Evolutionary conservation across 441 rosid species (phyloP), one percentile per base, ranked within the genome.

Genomic region (Cnidoscolus chayamansa): DNA sequence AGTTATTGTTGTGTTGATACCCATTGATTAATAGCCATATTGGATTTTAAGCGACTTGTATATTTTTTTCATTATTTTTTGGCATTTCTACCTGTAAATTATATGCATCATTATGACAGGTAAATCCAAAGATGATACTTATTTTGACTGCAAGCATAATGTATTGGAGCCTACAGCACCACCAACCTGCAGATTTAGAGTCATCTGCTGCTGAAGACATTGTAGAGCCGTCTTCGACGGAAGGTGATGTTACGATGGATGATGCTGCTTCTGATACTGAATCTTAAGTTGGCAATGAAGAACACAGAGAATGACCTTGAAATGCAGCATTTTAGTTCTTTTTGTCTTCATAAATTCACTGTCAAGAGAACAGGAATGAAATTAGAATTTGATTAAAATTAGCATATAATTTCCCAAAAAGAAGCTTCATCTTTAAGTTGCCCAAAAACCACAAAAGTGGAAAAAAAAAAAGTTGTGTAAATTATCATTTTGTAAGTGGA

Each of bases 101-200:
- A 2, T 4, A 40, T 81, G 67, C 57, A 30, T 63, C 12, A 19
- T 30, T 55, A 48, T 72, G 77, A 56, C 89, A 93, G 98, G 98
- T 90, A 67, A 94, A 94, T 88, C 95, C 82, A 85, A 94, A 92
- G 85, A 94, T 94, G 98, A 89, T 92, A 72, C 93, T 94, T 17
- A 87, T 81, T 66, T 83, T 94, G 83, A 79, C 97, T 0, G 98
- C 98, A 40, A 90, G 97, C 76, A 89, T 94, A 74, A 94, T 92
- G 98, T 91, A 85, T 74, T 92, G 95, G 97, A 89, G 97, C 86
- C 86, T 94, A 32, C 90, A 86, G 77, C 88, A 83, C 64, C 88
- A 83, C 64, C 86, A 76, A 58, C 79, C 77, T 59, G 86, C 57
- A 12, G 84, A 81, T 56, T 69, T 80, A 7, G 84, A 83, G 25